These are phyloP conservation scores for Neopestalotiopsis sp. DNA, from an alignment of 2,329 filamentous ascomycete species.

Conservation along the genomic window DNA sequence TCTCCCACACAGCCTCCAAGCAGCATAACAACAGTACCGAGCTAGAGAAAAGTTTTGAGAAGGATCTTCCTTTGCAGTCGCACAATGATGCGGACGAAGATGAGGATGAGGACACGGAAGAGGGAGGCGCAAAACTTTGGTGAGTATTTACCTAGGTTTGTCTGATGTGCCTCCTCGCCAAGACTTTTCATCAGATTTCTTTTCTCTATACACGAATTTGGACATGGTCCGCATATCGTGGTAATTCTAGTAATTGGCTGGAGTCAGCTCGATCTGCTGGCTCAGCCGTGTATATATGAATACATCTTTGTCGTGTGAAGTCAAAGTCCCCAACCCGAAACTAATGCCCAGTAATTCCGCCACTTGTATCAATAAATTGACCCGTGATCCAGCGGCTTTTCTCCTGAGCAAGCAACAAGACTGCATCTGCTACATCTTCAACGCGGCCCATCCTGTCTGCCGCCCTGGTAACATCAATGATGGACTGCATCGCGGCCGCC, in stretches of 20 bases:
- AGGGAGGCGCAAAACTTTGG: neutral
- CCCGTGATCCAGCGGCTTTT: conserved; percentile 29
- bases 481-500: conserved; percentile 7
- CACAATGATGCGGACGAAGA: neutral
- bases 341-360: conserved; percentile 14
- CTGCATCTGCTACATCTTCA: conserved; percentile 27
- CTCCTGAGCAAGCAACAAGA: conserved; percentile 25
- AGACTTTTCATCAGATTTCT: neutral
- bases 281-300: neutral
- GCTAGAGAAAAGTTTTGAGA: neutral
- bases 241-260: neutral
- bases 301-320: neutral
- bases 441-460: conserved; percentile 22
- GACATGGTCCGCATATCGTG: neutral
- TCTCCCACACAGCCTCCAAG: neutral
- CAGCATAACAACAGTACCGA: neutral
- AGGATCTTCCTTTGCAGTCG: neutral
- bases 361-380: conserved; percentile 24
- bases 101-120: neutral
- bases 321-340: neutral
- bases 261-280: neutral
- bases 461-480: conserved; percentile 20
- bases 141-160: neutral
- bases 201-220: neutral
- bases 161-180: neutral